A percentile compares a stretch with the other conserved stretches of the same genome.
Evolutionary conservation across 2,329 filamentous ascomycete genomes (phyloP).

Genomic region (Chaetomium strumarium): DNA sequence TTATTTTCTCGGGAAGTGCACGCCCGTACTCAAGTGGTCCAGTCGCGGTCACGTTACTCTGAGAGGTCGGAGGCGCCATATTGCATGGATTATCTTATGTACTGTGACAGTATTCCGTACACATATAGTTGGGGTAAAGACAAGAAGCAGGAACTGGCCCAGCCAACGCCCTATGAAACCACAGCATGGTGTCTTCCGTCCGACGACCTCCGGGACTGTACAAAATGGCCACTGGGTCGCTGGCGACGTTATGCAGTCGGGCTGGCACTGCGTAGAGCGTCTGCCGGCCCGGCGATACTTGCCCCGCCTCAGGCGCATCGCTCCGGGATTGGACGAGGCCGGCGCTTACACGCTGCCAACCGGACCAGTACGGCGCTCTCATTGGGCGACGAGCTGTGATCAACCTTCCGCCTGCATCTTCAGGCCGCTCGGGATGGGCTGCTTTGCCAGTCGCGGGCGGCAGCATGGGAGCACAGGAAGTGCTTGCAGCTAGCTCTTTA

Average conservation of each 20-base stretch:
- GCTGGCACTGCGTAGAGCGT: neutral
- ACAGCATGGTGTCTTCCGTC: too few relatives aligned
- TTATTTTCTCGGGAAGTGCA: too few relatives aligned
- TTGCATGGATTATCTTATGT: too few relatives aligned
- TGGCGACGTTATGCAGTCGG: neutral
- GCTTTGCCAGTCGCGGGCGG: constrained; percentile 18
- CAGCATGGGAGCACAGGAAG: constrained; percentile 8
- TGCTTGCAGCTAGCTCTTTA: constrained; percentile 9
- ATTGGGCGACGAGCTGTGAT: constrained; percentile 26
- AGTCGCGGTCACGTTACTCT: too few relatives aligned
- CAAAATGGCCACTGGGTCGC: neutral
- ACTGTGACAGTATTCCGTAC: too few relatives aligned
- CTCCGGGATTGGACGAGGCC: constrained; percentile 19
- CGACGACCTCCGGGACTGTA: too few relatives aligned
- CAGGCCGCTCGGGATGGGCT: constrained; percentile 19
- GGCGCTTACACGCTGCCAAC: constrained; percentile 26
- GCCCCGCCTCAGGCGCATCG: constrained; percentile 3
- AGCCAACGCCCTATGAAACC: too few relatives aligned
- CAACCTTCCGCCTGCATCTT: constrained; percentile 24
- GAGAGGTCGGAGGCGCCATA: too few relatives aligned
- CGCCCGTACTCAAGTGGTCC: too few relatives aligned
- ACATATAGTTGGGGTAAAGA: too few relatives aligned
- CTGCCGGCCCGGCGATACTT: neutral
- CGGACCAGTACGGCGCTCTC: constrained; percentile 14
- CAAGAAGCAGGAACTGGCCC: too few relatives aligned